Evolutionary conservation across 2,329 filamentous ascomycete genomes (phyloP).

Genomic region (Phialophora expanda): DNA sequence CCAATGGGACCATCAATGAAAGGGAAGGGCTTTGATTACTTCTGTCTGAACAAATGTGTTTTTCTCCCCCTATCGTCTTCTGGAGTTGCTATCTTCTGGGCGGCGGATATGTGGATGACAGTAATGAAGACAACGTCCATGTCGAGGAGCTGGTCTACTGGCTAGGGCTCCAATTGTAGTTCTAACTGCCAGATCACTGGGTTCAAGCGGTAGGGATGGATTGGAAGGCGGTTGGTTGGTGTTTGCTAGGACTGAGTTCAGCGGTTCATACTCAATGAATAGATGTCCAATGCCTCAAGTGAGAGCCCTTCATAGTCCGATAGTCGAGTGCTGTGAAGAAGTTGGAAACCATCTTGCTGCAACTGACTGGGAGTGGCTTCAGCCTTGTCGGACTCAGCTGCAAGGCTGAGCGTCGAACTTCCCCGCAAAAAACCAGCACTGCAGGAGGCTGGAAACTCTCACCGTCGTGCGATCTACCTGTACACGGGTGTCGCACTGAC

Average conservation of each 20-base stretch:
- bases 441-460: neutral
- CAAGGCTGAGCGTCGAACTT: constrained; percentile 9
- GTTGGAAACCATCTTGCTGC: neutral
- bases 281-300: neutral
- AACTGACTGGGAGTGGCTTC: neutral
- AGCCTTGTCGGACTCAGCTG: neutral
- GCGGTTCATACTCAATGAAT: neutral
- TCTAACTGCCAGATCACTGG: constrained; percentile 10
- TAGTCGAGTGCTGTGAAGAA: neutral
- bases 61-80: constrained; percentile 6
- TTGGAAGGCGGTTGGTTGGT: constrained; percentile 5
- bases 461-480: neutral
- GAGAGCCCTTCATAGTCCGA: neutral
- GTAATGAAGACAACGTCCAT: constrained; percentile 21
- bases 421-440: neutral
- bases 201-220: constrained; percentile 3
- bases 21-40: constrained; percentile 3
- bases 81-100: constrained; percentile 17
- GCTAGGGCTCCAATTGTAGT: constrained; percentile 22
- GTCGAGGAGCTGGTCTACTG: constrained; percentile 27
- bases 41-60: constrained; percentile 20
- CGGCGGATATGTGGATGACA: constrained; percentile 20
- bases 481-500: neutral
- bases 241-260: constrained; percentile 7
- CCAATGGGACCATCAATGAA: constrained; percentile 13